Percentiles rank a stretch among this genome's conserved stretches.
phyloP scores from a whole-genome alignment of 345 rosid genomes.

The Citropsis articulata region DNA sequence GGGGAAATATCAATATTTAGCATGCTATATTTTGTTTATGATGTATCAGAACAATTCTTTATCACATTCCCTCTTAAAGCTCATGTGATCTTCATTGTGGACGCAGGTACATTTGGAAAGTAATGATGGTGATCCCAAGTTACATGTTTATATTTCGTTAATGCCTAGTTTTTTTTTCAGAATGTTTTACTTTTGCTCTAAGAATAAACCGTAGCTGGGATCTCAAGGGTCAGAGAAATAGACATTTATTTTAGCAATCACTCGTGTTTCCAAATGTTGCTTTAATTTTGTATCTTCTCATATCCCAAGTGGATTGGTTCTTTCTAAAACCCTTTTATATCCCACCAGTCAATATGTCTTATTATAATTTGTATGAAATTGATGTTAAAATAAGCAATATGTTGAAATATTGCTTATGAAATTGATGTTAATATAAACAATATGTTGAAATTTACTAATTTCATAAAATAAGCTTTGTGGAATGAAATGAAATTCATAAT shows the following conservation, averaged over 20 bases:
- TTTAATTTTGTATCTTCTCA: background rate
- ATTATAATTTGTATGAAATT: background rate
- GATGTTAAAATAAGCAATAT: background rate
- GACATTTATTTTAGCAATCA: background rate
- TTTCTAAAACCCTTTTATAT: background rate
- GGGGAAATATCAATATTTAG: background rate
- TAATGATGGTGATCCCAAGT: constrained; percentile 92
- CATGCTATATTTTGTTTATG: background rate
- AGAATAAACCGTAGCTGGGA: background rate
- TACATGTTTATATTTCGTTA: constrained; percentile 85
- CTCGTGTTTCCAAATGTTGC: background rate
- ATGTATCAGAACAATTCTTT: background rate
- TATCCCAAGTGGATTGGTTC: background rate
- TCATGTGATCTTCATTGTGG: background rate
- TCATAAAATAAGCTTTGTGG: no score
- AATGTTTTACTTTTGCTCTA: background rate
- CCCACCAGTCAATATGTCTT: no score
- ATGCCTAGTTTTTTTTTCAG: constrained; percentile 17
- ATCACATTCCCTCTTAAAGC: background rate
- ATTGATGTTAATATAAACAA: background rate
- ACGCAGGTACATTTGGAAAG: constrained; percentile 82
- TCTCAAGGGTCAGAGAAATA: background rate
- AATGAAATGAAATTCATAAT: background rate
- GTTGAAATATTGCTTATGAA: background rate
- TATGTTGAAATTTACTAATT: background rate